Evolutionary conservation across 2,329 filamentous ascomycete genomes (phyloP), one percentile per base, ranked within the genome.

Genomic region (Aspergillus puulaauensis): DNA sequence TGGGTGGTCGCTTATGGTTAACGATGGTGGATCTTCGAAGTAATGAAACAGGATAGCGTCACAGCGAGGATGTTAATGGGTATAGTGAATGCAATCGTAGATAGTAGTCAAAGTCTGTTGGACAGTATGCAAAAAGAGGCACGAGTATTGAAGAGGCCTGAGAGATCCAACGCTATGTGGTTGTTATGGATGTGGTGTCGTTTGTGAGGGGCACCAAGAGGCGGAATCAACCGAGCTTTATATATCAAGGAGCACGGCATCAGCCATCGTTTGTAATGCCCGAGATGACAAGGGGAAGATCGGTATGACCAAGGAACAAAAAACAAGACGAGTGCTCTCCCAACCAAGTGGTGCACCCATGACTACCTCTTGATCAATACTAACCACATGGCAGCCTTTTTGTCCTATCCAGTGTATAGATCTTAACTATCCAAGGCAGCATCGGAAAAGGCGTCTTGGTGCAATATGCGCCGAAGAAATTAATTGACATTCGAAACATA

Each of bases 401-500:
- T 9, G 21, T 47, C 15, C 15, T 40, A 48, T 23, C 15, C 17
- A 11, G 44, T 17, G 44, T 43, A 19, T 17, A 52, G 37, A 31
- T 39, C 49, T 23, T 27, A 40, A 24, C 14, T 43, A 40, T 49
- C 23, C 35, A 55, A 43, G 37, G 37, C 35, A 23, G 12, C 52
- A 44, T 17, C 39, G 17, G 48, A 31, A n/a, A 51, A 27, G n/a
- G 41, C 47, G 23, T 35, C 27, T 37, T 31, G 47, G 17, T 51
- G 31, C 17, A 19, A 9, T 23, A 49, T 51, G 47, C 12, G 17
- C 19, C 47, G 23, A n/a, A 24, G 43, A 19, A 12, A 19, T 41
- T 27, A 40, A 19, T 51, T 56, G 15, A 23, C 33, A 33, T 49
- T 53, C 43, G 49, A 57, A 53, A 44, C 49, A 48, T 14, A 4